These are phyloP conservation scores for Hygrocybe punicea DNA, from an alignment of 768 basidiomycete genomes.

Conservation along the genomic window DNA sequence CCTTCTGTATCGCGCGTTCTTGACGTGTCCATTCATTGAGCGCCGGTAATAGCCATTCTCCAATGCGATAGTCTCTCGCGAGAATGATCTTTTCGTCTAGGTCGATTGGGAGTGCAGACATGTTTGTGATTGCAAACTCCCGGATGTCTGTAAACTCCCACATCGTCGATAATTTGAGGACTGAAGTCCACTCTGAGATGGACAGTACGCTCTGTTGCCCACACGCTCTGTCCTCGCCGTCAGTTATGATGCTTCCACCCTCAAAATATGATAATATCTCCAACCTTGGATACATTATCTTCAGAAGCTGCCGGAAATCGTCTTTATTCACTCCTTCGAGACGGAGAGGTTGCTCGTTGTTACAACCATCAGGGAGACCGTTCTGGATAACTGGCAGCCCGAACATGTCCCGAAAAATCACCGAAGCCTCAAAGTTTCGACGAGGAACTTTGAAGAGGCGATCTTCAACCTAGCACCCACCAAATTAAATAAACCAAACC, in stretches of 20 bases:
- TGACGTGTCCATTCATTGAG: constrained; percentile 25
- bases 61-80: constrained; percentile 30
- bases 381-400: constrained; percentile 16
- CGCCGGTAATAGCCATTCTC: constrained; percentile 33
- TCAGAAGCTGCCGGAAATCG: constrained; percentile 26
- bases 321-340: constrained; percentile 19
- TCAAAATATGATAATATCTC: constrained; percentile 22
- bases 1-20: constrained; percentile 18
- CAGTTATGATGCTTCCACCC: too few species aligned
- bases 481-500: too few species aligned
- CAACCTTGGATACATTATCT: constrained; percentile 27
- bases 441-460: constrained; percentile 29
- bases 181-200: constrained; percentile 22
- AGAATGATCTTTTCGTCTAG: constrained; percentile 30
- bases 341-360: constrained; percentile 23
- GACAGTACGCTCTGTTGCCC: too few species aligned
- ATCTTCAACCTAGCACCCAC: constrained; percentile 30
- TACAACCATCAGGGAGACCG: constrained; percentile 17
- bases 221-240: too few species aligned
- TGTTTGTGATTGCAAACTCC: constrained; percentile 22
- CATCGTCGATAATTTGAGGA: constrained; percentile 35
- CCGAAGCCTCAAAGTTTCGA: constrained; percentile 23
- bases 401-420: constrained; percentile 27
- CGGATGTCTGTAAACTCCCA: constrained; percentile 33
- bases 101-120: constrained; percentile 15